These are phyloP conservation scores for Cryptococcus depauperatus DNA, from an alignment of 1,284 basidiomycete genomes.

Conservation along the genomic window DNA sequence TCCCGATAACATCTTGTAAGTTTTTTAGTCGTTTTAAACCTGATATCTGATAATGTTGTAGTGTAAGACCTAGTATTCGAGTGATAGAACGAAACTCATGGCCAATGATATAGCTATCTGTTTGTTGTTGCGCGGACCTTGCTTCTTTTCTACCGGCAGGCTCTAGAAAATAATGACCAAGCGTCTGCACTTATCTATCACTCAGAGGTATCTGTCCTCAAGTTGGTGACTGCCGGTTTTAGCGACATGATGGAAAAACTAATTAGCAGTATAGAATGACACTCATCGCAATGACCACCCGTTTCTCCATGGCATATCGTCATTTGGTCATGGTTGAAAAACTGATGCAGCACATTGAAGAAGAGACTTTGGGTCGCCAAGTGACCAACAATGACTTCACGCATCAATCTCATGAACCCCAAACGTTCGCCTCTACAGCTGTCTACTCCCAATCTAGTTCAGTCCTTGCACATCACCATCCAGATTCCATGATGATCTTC, in stretches of 20 bases:
- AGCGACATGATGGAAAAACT: not conserved
- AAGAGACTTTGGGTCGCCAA: constrained; percentile 12
- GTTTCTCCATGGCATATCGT: constrained; percentile 23
- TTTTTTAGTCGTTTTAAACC: not conserved
- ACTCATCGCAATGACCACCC: constrained; percentile 14
- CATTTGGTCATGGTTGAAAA: constrained; percentile 26
- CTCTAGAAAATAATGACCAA: constrained; percentile 20
- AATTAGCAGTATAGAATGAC: constrained; percentile 12
- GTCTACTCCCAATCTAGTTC: not conserved
- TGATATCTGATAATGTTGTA: too few species aligned
- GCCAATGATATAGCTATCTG: constrained; percentile 14
- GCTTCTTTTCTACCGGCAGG: constrained; percentile 28
- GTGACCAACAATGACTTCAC: not conserved
- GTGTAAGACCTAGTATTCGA: too few species aligned
- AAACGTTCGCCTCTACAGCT: not conserved
- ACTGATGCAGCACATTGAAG: constrained; percentile 17
- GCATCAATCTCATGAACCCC: not conserved
- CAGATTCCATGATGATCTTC: constrained; percentile 3
- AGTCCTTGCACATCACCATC: constrained; percentile 5
- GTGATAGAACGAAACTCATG: too few species aligned
- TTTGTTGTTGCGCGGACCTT: constrained; percentile 30
- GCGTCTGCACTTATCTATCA: constrained; percentile 16
- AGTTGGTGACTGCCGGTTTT: constrained; percentile 13
- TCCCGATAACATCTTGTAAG: constrained; percentile 27
- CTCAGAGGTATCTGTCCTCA: constrained; percentile 34